Evolutionary conservation across 176 grass and related monocot genomes (phyloP).

Genomic region (maize (Zea mays)): Zm-B73-REFERENCE-NAM-5.0 NC_050096.1:269386001-269386500

Average conservation of each 20-base stretch:
- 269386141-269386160: too few species aligned
- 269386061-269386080: neutral
- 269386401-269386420: neutral
- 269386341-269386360: conserved; percentile 44
- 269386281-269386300: too few species aligned
- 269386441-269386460: conserved; percentile 6
- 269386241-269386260: too few species aligned
- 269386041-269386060: conserved; percentile 15
- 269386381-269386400: conserved; percentile 24
- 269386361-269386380: neutral
- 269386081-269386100: neutral
- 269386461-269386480: neutral
- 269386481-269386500: neutral
- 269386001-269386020: neutral
- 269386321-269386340: neutral
- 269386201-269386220: too few species aligned
- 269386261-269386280: too few species aligned
- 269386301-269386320: neutral
- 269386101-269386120: conserved; percentile 30
- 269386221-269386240: too few species aligned
- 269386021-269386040: conserved; percentile 4
- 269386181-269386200: too few species aligned
- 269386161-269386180: too few species aligned
- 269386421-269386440: conserved; percentile 14
- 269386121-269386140: conserved; percentile 3